phyloP scores from a whole-genome alignment of 2,329 filamentous ascomycete species.

The Macrophomina pseudophaseolina region DNA sequence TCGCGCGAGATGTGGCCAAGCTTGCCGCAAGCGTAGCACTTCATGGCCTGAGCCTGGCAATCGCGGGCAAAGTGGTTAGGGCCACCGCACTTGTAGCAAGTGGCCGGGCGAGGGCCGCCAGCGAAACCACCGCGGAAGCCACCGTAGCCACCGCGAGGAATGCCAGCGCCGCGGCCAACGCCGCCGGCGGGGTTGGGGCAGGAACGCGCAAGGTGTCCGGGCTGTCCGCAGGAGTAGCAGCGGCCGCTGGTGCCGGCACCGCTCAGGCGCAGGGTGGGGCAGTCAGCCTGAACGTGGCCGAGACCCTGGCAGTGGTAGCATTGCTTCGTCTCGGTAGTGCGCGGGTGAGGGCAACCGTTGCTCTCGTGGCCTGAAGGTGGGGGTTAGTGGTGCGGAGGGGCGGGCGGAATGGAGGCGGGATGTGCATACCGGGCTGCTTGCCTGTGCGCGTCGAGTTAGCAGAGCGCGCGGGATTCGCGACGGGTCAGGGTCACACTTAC shows the following conservation, averaged over 20 bases:
- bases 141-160: conserved; percentile 73
- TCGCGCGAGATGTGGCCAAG: conserved; percentile 92
- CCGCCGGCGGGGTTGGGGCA: conserved; percentile 79
- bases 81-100: conserved; percentile 74
- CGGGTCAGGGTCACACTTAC: conserved; percentile 58
- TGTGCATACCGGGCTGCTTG: conserved; percentile 74
- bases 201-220: conserved; percentile 89
- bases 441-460: conserved; percentile 48
- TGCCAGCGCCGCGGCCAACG: conserved; percentile 67
- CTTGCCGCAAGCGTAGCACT: conserved; percentile 97
- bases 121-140: conserved; percentile 75
- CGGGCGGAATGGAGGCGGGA: conserved; percentile 12
- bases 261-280: conserved; percentile 91
- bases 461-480: neutral
- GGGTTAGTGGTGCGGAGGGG: conserved; percentile 33
- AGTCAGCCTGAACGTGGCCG: conserved; percentile 98
- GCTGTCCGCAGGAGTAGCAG: conserved; percentile 96
- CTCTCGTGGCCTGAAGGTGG: conserved; percentile 79
- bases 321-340: conserved; percentile 98
- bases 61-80: conserved; percentile 99
- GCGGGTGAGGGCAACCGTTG: conserved; percentile 93
- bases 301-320: conserved; percentile 99
- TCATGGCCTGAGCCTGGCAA: conserved; percentile 98
- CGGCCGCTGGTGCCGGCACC: conserved; percentile 79
- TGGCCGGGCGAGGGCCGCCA: conserved; percentile 68